Conservation (phyloP, 2,329 filamentous ascomycete species). For the Macroventuria anomochaeta region DNA sequence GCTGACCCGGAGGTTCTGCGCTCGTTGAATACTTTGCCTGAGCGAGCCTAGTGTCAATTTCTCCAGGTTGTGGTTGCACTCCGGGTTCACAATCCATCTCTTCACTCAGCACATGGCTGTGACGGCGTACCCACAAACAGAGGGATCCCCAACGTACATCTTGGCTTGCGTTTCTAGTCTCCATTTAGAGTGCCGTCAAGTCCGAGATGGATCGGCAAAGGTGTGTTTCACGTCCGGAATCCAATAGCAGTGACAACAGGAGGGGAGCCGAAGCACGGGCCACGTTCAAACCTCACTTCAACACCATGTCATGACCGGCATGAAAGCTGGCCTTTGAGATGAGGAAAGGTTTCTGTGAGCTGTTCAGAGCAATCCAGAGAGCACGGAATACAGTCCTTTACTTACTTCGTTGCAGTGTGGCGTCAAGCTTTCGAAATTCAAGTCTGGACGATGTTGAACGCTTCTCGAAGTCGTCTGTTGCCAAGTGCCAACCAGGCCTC, state of each 20-base stretch:
- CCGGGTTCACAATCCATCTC: not conserved
- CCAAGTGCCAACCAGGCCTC: not conserved
- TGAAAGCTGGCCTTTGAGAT: not conserved
- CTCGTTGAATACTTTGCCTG: not conserved
- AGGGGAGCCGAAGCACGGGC: conserved; percentile 21
- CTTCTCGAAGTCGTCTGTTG: not conserved
- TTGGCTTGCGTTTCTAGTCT: conserved; percentile 13
- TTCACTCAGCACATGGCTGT: not conserved
- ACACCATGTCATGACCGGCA: conserved; percentile 8
- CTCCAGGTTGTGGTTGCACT: not conserved
- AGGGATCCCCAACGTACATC: conserved; percentile 32
- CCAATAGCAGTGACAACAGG: conserved; percentile 15
- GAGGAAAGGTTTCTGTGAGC: not conserved
- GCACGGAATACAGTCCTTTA: not conserved
- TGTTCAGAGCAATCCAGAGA: not conserved
- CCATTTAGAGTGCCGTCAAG: conserved; percentile 13
- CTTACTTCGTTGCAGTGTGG: not conserved
- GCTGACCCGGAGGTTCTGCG: not conserved
- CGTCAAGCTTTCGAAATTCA: not conserved
- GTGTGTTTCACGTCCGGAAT: conserved; percentile 25
- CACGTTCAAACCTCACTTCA: conserved; percentile 11
- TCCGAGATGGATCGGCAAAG: conserved; percentile 27
- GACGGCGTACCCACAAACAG: not conserved
- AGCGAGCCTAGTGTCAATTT: not conserved
- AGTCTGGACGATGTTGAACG: not conserved